Evolutionary conservation across 495 filamentous ascomycete species (phyloP), one percentile per base, ranked within the genome.

Genomic region (Trichoderma parareesei): DNA sequence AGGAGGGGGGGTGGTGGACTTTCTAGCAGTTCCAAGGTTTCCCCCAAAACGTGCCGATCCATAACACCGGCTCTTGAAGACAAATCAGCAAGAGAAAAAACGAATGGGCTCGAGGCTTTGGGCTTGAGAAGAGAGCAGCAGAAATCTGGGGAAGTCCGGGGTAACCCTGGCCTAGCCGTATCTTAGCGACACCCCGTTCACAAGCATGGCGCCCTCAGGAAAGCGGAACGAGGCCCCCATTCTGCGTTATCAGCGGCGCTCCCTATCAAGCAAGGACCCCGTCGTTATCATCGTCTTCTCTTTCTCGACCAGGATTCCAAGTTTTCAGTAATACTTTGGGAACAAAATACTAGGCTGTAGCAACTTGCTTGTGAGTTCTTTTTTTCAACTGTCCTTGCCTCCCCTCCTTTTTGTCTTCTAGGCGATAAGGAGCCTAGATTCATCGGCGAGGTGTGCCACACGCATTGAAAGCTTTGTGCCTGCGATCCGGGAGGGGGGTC

Each of bases 101-200:
- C 27, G 27, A 27, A 27, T 27, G 27, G 27, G 27, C 53, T 57
- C 53, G 20, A 10, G 11, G 53, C 20, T 9, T 27, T 57, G 53
- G 53, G 53, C 53, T 57, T 57, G 53, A 35, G 27, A 27, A 27
- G 27, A 27, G 27, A 27, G 27, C 27, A 27, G 27, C 27, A 37
- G 53, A 57, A 57, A 57, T 57, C 53, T 57, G 53, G 53, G 53
- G 53, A 57, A 57, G 53, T 57, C 53, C 53, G 53, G 53, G 53
- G 53, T 57, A 33, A 4, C 53, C 53, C 53, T 57, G 27, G 53
- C 53, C 9, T 57, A 57, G 53, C 53, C 53, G 37, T 57, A 57
- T 57, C 53, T 57, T 33, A 57, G 20, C 27, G 27, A 27, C 18
- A 3, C 18, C 16, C 44, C 44, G 13, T 48, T 48, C 27, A 27